Evolutionary conservation across 1,284 basidiomycete species (phyloP), one percentile per base, ranked within the genome.

Genomic region (Boletus hoseneyae): DNA sequence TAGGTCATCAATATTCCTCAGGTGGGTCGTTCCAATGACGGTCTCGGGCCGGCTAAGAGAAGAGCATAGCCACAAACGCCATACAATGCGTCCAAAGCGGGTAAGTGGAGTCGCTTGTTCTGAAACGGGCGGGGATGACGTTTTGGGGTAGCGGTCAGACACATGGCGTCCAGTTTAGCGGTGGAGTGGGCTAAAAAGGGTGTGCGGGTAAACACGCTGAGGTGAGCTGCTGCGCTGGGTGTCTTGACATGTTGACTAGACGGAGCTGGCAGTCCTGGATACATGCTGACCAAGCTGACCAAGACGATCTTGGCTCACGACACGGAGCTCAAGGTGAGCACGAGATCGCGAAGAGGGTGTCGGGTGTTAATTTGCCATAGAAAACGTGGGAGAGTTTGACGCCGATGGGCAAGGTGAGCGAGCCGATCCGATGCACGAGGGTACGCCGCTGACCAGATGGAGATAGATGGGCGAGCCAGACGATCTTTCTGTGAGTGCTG

Each of bases 11-110:
- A 94, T 70, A 80, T 89, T 50, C 92, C 92, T 34, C 85, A 85
- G 76, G 85, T 85, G 52, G 27, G 62, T 51, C 9, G 32, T 39
- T 15, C 21, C 32, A 7, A 48, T 18, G 27, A 18, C 1, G 13
- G 3, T 21, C 19, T 11, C 10, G 12, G 12, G 3, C 6, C 25
- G 9, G 16, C 32, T 25, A 35, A 42, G 25, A 51, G 33, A 2
- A 16, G 38, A 47, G 30, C 61, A 53, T 76, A 97, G 80, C 83
- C 82, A 34, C 95, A 98, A 78, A 90, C 91, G 2, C 94, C 95
- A 0, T 98, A 98, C 73, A 98, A 97, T 69, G 88, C 91, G n/a
- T 94, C 93, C 39, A 95, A 90, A 73, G 87, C 87, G 41, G 87
- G 85, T 85, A 58, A 58, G 75, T 58, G 33, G 3, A 0, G 1